Evolutionary conservation across 495 filamentous ascomycete genomes (phyloP).

Genomic region (Talaromyces trachyspermus): DNA sequence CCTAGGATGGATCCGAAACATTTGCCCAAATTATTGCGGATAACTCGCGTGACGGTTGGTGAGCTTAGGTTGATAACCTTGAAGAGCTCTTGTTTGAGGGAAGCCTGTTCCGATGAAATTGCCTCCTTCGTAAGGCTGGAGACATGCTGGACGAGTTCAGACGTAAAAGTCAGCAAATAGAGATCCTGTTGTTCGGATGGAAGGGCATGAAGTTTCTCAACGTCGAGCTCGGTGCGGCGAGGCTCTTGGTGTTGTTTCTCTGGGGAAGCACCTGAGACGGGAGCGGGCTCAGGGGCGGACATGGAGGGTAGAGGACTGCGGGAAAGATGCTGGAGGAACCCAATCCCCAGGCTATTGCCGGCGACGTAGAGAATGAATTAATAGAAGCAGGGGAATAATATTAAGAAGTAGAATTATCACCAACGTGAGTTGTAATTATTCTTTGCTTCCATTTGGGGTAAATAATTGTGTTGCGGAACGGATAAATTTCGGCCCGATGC

Average conservation of each 20-base stretch:
- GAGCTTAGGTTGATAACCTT: constrained; percentile 81
- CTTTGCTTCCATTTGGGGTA: neutral
- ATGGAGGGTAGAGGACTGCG: constrained; percentile 19
- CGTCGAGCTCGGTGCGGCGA: constrained; percentile 60
- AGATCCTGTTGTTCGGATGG: constrained; percentile 94
- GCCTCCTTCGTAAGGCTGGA: constrained; percentile 64
- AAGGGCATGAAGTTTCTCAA: constrained; percentile 79
- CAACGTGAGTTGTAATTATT: constrained; percentile 1
- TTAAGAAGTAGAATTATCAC: constrained; percentile 8
- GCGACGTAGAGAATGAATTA: constrained; percentile 7
- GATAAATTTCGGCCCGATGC: constrained; percentile 13
- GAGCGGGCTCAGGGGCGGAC: constrained; percentile 31
- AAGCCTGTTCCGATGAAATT: constrained; percentile 78
- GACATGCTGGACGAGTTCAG: constrained; percentile 75
- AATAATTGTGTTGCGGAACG: constrained; percentile 7
- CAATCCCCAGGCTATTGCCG: neutral
- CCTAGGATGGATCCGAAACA: constrained; percentile 77
- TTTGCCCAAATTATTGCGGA: constrained; percentile 79
- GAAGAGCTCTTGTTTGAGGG: constrained; percentile 83
- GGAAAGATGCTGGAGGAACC: neutral
- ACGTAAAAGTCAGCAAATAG: constrained; percentile 82
- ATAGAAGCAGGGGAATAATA: neutral
- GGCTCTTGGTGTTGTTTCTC: constrained; percentile 25
- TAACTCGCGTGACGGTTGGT: constrained; percentile 78
- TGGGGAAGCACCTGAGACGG: constrained; percentile 19